These are phyloP conservation scores for Aphanomyces astaci DNA, from an alignment of 352 stramenopile genomes.

Conservation along the genomic window DNA sequence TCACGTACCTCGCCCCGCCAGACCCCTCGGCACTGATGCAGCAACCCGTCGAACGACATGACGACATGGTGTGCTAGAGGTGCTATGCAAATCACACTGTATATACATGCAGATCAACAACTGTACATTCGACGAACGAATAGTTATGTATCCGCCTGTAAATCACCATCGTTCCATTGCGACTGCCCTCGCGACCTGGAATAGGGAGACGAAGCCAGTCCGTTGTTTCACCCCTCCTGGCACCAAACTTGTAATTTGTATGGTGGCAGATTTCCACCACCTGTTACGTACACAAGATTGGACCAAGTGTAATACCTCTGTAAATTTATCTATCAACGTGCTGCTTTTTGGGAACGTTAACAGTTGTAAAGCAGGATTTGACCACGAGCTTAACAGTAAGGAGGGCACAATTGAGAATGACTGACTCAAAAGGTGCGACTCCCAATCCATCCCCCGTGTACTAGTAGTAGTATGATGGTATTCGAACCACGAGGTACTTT, in stretches of 20 bases:
- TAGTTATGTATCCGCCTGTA: no score
- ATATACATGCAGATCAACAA: no score
- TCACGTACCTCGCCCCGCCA: conserved; percentile 32
- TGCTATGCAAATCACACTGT: background rate
- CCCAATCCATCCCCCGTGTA: no score
- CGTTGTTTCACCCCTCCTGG: background rate
- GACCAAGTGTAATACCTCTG: background rate
- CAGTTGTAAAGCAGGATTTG: background rate
- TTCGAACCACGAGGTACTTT: no score
- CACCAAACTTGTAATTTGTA: background rate
- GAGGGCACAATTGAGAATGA: no score
- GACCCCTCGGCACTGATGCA: background rate
- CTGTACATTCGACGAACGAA: no score
- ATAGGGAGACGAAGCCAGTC: no score
- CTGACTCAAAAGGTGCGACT: no score
- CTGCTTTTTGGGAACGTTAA: background rate
- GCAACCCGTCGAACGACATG: background rate
- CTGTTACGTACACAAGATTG: background rate
- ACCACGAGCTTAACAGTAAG: background rate
- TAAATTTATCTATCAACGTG: background rate
- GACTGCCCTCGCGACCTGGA: no score
- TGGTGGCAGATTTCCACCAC: background rate
- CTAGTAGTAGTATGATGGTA: no score
- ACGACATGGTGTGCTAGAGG: conserved; percentile 18
- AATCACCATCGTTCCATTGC: no score